Evolutionary conservation across 495 filamentous ascomycete species (phyloP), one percentile per base, ranked within the genome.

Genomic region (Penicillium malachiteum): DNA sequence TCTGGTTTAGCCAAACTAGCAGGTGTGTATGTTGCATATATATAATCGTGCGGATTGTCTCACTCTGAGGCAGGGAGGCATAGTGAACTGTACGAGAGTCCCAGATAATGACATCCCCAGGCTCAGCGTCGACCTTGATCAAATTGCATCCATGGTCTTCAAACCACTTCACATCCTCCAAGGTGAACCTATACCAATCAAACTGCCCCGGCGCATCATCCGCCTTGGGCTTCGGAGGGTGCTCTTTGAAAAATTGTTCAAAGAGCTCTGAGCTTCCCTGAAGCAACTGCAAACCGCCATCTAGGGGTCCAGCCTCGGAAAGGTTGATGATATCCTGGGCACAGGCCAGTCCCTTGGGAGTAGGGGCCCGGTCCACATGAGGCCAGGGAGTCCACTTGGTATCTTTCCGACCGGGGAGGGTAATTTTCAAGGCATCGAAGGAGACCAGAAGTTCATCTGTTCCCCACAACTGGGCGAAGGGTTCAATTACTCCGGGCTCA

Each of bases 321-420:
- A 70, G 65, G 41, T 71, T 71, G 57, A 73, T 70, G 18, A 74
- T 65, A n/a, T 71, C 72, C 40, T 72, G 65, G 1, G 67, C 65
- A 43, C 67, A 70, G 40, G 64, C 60, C 17, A 68, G 39, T n/a
- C 69, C 69, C 10, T 45, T 40, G 3, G 54, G 54, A 11, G 48
- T 21, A 3, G 70, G 70, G 17, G n/a, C 37, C 48, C 70, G 67
- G 44, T 72, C 69, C 10, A 68, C 52, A 38, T 72, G 69, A 40
- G 41, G 48, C 69, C 69, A 73, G 0, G 69, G 40, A 7, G 46
- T 56, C 47, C 66, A 61, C 21, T 42, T 35, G 7, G 60, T 16
- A 46, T 70, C 64, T 17, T 32, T 34, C 13, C 45, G 37, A 9
- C 57, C 14, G 7, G 62, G 58, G 14, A 67, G 54, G 7, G 58